phyloP scores from a whole-genome alignment of 371 early-diverging fungal species.

The Chytridiales sp. region DNA sequence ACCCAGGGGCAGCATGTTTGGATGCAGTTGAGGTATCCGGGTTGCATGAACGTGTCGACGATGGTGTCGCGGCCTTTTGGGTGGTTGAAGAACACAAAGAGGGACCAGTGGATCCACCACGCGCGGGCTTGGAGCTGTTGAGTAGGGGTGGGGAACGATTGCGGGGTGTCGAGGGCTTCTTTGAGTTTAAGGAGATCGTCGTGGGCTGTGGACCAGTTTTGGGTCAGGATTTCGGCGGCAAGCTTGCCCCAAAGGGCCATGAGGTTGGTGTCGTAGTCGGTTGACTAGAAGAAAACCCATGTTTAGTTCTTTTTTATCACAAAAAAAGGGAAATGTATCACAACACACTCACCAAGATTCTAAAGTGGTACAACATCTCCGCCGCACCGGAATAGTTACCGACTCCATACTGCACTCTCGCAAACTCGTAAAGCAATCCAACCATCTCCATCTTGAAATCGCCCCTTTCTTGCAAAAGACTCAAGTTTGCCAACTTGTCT shows the following conservation, averaged over 20 bases:
- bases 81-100: slow-evolving; percentile 96
- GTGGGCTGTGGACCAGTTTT: slow-evolving; percentile 89
- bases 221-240: slow-evolving; percentile 89
- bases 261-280: slow-evolving; percentile 74
- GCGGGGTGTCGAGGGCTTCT: slow-evolving; percentile 76
- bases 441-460: slow-evolving; percentile 81
- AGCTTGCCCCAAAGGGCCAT: slow-evolving; percentile 95
- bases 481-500: slow-evolving; percentile 86
- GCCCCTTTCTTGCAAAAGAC: slow-evolving; percentile 80
- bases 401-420: slow-evolving; percentile 86
- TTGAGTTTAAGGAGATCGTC: slow-evolving; percentile 83
- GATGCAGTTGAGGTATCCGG: slow-evolving; percentile 92
- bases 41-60: slow-evolving; percentile 87
- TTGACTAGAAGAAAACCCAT: slow-evolving; percentile 52
- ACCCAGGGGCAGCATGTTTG: slow-evolving; percentile 95
- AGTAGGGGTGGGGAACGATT: slow-evolving; percentile 12
- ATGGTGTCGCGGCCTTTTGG: slow-evolving; percentile 90
- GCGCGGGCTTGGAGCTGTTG: slow-evolving; percentile 85
- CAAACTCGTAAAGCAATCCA: slow-evolving; percentile 77
- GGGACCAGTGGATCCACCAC: slow-evolving; percentile 93
- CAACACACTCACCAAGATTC: slow-evolving; percentile 79
- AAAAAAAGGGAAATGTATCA: background rate
- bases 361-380: slow-evolving; percentile 90
- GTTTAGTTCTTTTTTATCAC: background rate
- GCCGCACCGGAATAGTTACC: slow-evolving; percentile 90